Evolutionary conservation across 1,139 yeast genomes (phyloP).

Genomic region (Trichomonascaceae sp.): DNA sequence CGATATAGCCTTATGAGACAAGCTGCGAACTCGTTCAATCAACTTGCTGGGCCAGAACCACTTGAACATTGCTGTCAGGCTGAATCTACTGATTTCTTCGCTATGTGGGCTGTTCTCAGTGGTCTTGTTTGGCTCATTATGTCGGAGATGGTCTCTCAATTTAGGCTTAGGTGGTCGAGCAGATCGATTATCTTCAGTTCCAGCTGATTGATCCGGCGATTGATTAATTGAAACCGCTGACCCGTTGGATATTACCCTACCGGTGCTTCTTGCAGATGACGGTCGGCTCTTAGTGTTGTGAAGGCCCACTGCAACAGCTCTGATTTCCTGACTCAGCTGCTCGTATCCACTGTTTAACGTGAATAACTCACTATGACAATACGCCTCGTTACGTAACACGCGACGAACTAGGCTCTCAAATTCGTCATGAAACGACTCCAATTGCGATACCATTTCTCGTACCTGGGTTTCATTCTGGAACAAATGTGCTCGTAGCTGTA

Average conservation of each 20-base stretch:
- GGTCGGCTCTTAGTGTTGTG: neutral
- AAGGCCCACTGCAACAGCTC: slow-evolving; percentile 1
- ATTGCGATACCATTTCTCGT: slow-evolving; percentile 2
- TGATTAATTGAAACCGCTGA: neutral
- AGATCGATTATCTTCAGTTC: neutral
- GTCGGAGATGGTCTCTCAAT: neutral
- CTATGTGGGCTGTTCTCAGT: neutral
- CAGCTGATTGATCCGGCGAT: neutral
- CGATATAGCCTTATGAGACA: neutral
- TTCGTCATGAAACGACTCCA: slow-evolving; percentile 1
- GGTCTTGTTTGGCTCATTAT: neutral
- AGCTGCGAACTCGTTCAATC: neutral
- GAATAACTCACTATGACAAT: slow-evolving; percentile 13
- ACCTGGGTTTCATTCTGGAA: neutral
- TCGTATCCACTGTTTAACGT: slow-evolving; percentile 18
- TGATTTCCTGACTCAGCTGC: slow-evolving; percentile 10
- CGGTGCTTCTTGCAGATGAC: neutral
- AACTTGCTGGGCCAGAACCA: neutral
- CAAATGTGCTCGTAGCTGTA: neutral
- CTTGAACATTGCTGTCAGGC: neutral
- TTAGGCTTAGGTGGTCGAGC: neutral
- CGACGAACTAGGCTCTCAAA: slow-evolving; percentile 7
- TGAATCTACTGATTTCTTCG: neutral
- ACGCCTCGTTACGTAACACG: slow-evolving; percentile 13
- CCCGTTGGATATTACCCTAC: neutral